A percentile compares a stretch with the other conserved stretches of the same genome.
Evolutionary conservation across 1,284 basidiomycete genomes (phyloP).

Genomic region (Pyrrhoderma noxium): DNA sequence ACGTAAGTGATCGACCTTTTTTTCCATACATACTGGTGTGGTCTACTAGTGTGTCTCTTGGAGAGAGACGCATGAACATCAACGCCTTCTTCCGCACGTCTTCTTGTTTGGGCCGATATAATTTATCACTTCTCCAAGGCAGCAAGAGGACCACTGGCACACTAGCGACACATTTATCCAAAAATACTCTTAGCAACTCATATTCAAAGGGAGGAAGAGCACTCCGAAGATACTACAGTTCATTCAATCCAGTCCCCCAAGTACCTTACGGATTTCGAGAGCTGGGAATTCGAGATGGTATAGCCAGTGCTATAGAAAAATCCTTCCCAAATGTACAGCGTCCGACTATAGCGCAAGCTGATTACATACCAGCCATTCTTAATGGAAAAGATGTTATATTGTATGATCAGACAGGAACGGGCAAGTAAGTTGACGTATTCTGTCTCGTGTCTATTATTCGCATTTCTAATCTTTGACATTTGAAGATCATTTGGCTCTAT

Average conservation of each 20-base stretch:
- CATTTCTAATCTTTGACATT: not conserved
- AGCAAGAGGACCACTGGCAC: not conserved
- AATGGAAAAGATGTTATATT: constrained; percentile 53
- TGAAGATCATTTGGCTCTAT: constrained; percentile 63
- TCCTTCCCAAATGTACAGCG: constrained; percentile 55
- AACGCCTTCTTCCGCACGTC: constrained; percentile 8
- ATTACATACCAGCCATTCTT: constrained; percentile 56
- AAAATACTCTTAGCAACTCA: too few species aligned
- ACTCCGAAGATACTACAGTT: not conserved
- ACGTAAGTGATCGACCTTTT: too few species aligned
- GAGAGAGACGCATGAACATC: not conserved
- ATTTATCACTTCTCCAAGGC: not conserved
- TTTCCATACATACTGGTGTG: not conserved
- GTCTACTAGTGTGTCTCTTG: not conserved
- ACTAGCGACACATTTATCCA: not conserved
- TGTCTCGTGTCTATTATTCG: not conserved
- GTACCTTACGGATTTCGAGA: constrained; percentile 17
- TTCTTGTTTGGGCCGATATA: constrained; percentile 1
- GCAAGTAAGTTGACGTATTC: constrained; percentile 49
- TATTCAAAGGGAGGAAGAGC: too few species aligned
- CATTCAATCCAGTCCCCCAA: constrained; percentile 8
- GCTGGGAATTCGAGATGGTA: constrained; percentile 41
- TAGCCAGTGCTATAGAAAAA: constrained; percentile 40
- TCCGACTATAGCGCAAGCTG: constrained; percentile 53
- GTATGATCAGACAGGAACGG: constrained; percentile 64